These are phyloP conservation scores for Inosperma sp. DNA, from an alignment of 768 basidiomycete species.

Conservation along the genomic window DNA sequence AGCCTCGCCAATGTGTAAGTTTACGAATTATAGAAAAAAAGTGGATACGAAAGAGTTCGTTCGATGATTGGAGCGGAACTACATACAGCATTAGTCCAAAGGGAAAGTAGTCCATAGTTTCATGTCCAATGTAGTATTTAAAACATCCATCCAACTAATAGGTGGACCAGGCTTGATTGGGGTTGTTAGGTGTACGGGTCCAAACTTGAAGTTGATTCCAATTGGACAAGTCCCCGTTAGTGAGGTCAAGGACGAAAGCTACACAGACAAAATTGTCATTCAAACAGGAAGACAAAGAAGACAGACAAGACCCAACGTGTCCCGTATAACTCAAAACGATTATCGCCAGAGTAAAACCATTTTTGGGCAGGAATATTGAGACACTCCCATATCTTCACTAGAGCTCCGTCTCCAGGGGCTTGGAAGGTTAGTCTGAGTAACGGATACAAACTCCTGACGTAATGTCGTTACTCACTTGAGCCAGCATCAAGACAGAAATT, in stretches of 20 bases:
- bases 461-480: slow-evolving; percentile 20
- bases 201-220: slow-evolving; percentile 30
- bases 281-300: not conserved
- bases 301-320: slow-evolving; percentile 16
- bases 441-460: not conserved
- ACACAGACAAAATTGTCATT: too few species aligned
- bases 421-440: not conserved
- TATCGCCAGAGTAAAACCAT: slow-evolving; percentile 30
- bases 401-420: slow-evolving; percentile 29
- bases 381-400: slow-evolving; percentile 35
- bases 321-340: slow-evolving; percentile 25
- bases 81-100: too few species aligned
- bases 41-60: too few species aligned
- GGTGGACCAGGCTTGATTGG: slow-evolving; percentile 31
- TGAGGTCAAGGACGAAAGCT: slow-evolving; percentile 30
- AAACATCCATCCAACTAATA: too few species aligned
- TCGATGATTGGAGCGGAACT: too few species aligned
- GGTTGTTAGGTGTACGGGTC: slow-evolving; percentile 28
- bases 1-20: too few species aligned
- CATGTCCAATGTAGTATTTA: too few species aligned
- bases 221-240: slow-evolving; percentile 27
- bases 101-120: too few species aligned
- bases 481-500: slow-evolving; percentile 36
- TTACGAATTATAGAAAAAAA: too few species aligned
- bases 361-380: slow-evolving; percentile 31